These are phyloP conservation scores for Ophiostoma angusticollis DNA, from an alignment of 2,329 filamentous ascomycete species.

Conservation along the genomic window DNA sequence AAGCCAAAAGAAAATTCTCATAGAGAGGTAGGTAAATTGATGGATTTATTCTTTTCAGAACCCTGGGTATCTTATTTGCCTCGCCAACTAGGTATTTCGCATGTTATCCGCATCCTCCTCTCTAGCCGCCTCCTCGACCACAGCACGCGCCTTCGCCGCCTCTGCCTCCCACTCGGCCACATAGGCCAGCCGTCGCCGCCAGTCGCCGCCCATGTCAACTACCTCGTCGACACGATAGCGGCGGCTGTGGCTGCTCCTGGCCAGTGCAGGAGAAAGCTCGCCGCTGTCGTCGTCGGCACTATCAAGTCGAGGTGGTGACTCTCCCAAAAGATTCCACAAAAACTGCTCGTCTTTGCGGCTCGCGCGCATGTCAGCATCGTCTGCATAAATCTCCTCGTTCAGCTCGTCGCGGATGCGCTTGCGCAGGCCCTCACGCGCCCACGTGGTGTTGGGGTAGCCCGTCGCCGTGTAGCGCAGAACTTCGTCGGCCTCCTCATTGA, in stretches of 20 bases:
- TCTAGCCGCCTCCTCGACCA: background rate
- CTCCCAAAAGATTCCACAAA: constrained; percentile 33
- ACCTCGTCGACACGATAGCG: constrained; percentile 22
- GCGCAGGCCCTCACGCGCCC: constrained; percentile 17
- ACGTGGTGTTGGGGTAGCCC: constrained; percentile 25
- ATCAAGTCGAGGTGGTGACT: constrained; percentile 20
- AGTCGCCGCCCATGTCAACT: constrained; percentile 25
- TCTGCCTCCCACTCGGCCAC: constrained; percentile 30
- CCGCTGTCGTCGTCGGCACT: constrained; percentile 17
- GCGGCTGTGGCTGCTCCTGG: too few relatives aligned
- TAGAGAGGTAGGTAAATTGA: too few relatives aligned
- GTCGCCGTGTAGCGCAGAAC: constrained; percentile 28
- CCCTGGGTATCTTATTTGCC: too few relatives aligned
- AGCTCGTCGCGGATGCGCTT: constrained; percentile 28
- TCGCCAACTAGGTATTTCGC: background rate
- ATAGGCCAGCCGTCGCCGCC: constrained; percentile 26
- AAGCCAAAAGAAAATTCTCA: too few relatives aligned
- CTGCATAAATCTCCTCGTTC: constrained; percentile 31
- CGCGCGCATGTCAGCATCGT: constrained; percentile 27
- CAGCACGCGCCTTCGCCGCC: background rate
- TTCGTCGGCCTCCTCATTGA: constrained; percentile 27
- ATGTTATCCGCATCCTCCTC: background rate
- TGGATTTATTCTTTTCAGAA: too few relatives aligned
- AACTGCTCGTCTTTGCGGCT: constrained; percentile 29
- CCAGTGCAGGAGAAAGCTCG: too few relatives aligned